These are phyloP conservation scores for Umbilicus rupestris DNA, from an alignment of 164 flowering plant genomes.

Conservation along the genomic window DNA sequence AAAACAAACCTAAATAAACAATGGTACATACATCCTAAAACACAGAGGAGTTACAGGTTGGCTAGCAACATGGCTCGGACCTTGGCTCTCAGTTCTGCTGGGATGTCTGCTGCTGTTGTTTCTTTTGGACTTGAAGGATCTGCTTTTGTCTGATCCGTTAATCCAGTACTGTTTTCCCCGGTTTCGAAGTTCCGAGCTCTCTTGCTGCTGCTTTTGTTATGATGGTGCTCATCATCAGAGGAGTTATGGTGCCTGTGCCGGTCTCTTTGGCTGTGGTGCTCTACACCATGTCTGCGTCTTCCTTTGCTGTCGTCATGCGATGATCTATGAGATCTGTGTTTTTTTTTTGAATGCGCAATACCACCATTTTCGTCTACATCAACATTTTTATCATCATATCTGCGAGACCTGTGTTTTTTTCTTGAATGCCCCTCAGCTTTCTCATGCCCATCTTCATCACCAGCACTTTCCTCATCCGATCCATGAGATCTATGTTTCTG, in stretches of 20 bases:
- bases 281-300: slow-evolving; percentile 31
- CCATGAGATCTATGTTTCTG: background rate
- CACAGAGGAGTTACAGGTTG: slow-evolving; percentile 29
- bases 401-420: background rate
- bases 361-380: slow-evolving; percentile 21
- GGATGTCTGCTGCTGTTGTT: slow-evolving; percentile 33
- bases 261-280: slow-evolving; percentile 25
- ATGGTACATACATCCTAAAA: too few species aligned
- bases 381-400: slow-evolving; percentile 14
- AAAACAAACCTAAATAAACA: too few species aligned
- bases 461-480: slow-evolving; percentile 15
- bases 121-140: slow-evolving; percentile 28
- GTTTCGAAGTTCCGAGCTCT: slow-evolving; percentile 28
- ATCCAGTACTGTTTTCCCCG: slow-evolving; percentile 37
- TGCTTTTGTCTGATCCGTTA: slow-evolving; percentile 24
- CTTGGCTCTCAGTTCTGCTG: slow-evolving; percentile 82
- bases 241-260: background rate
- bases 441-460: slow-evolving; percentile 16
- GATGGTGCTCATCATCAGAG: background rate
- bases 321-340: slow-evolving; percentile 40
- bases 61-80: slow-evolving; percentile 82
- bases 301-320: slow-evolving; percentile 39
- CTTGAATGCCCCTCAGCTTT: slow-evolving; percentile 24
- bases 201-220: slow-evolving; percentile 5
- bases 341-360: slow-evolving; percentile 37